A percentile compares a stretch with the other conserved stretches of the same genome.
These are phyloP conservation scores for Vitis hybrid DNA, from an alignment of 177 flowering plant species.

Conservation along the genomic window DNA sequence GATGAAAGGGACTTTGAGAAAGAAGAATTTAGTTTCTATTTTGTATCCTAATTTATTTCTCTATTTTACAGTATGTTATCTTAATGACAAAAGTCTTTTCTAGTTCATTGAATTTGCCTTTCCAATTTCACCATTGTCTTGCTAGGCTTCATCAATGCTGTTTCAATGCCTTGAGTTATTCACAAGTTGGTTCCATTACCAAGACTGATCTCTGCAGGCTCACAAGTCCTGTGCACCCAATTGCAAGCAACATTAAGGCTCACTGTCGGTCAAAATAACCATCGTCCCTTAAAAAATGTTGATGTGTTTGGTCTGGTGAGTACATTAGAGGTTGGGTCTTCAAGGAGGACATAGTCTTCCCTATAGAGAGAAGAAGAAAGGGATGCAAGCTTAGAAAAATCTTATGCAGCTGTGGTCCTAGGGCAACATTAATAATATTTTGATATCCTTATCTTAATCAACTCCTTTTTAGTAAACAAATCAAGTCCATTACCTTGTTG, in stretches of 20 bases:
- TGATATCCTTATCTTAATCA: slow-evolving; percentile 33
- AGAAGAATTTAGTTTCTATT: not conserved
- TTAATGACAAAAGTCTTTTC: too few species aligned
- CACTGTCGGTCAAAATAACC: slow-evolving; percentile 5
- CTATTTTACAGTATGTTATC: too few species aligned
- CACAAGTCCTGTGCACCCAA: not conserved
- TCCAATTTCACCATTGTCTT: not conserved
- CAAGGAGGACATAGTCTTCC: slow-evolving; percentile 18
- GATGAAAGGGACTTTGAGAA: too few species aligned
- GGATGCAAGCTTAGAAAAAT: slow-evolving; percentile 2
- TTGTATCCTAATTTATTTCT: not conserved
- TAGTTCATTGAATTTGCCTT: too few species aligned
- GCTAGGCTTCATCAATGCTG: not conserved
- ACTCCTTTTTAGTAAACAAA: slow-evolving; percentile 22
- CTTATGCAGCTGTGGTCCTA: slow-evolving; percentile 6
- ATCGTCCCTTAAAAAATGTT: not conserved
- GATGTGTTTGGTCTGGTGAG: slow-evolving; percentile 5
- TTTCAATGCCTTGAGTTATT: not conserved
- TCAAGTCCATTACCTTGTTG: slow-evolving; percentile 19
- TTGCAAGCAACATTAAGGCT: slow-evolving; percentile 7
- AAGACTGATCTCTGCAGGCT: not conserved
- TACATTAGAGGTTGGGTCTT: slow-evolving; percentile 1
- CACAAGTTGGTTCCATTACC: not conserved
- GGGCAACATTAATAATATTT: slow-evolving; percentile 7
- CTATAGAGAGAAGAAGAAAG: slow-evolving; percentile 13